Conservation (phyloP, 257 asterid genomes). For the Solanum raphanifolium region DNA sequence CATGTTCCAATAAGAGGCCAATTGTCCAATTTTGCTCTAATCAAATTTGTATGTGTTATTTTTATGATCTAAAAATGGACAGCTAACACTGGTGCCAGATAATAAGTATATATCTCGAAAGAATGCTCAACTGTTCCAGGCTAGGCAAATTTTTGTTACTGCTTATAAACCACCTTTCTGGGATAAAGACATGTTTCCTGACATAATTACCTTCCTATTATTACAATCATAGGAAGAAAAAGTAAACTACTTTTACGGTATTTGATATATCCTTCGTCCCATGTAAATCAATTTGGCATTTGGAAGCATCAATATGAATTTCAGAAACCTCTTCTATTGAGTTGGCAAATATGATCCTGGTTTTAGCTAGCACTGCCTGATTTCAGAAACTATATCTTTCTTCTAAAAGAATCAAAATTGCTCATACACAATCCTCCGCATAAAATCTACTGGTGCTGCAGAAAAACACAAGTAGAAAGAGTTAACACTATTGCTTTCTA, state of each 20-base stretch:
- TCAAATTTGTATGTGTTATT: background rate
- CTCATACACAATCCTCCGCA: slow-evolving; percentile 55
- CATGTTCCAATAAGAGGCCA: background rate
- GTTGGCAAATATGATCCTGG: background rate
- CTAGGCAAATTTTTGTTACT: background rate
- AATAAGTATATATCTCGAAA: background rate
- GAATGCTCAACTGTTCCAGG: background rate
- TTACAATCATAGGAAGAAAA: background rate
- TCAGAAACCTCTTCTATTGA: background rate
- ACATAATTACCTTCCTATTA: background rate
- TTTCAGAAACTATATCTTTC: background rate
- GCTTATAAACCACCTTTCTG: background rate
- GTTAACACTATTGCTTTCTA: background rate
- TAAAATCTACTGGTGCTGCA: slow-evolving; percentile 71
- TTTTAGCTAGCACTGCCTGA: background rate
- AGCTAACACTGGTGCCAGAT: background rate
- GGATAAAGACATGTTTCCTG: background rate
- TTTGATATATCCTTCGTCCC: background rate
- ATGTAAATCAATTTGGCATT: background rate
- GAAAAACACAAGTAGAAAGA: background rate
- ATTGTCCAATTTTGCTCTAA: background rate
- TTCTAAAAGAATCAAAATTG: slow-evolving; percentile 27
- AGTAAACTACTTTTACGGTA: background rate
- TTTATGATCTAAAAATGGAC: background rate
- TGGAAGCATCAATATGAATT: background rate